A percentile compares a stretch with the other conserved stretches of the same genome.
phyloP scores from a whole-genome alignment of 805 yeast genomes.

The Citeromyces nyonsensis region DNA sequence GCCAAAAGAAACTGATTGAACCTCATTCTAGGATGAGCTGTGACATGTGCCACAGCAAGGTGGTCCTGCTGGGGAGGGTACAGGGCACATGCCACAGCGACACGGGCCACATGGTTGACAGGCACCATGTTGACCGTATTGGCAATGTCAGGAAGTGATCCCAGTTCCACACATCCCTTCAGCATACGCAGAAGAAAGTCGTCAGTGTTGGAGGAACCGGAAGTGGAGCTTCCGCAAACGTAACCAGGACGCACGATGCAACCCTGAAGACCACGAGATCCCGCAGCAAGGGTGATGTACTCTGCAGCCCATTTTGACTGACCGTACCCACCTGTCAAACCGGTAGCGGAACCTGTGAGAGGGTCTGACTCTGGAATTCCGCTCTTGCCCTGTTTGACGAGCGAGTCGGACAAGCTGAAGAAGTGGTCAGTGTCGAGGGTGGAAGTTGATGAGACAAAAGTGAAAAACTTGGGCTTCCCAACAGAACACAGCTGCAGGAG shows the following conservation, averaged over 20 bases:
- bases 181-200: slow-evolving; percentile 90
- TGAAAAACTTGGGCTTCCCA: slow-evolving; percentile 75
- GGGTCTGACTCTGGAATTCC: slow-evolving; percentile 81
- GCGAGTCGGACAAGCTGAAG: slow-evolving; percentile 59
- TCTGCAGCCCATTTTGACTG: slow-evolving; percentile 98
- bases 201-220: slow-evolving; percentile 91
- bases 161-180: slow-evolving; percentile 87
- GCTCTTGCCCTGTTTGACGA: slow-evolving; percentile 41
- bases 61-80: slow-evolving; percentile 30
- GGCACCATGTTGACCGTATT: slow-evolving; percentile 94
- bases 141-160: slow-evolving; percentile 69
- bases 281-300: slow-evolving; percentile 76
- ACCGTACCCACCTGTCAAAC: slow-evolving; percentile 88
- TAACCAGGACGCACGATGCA: slow-evolving; percentile 92
- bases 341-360: slow-evolving; percentile 64
- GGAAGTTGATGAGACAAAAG: slow-evolving; percentile 94
- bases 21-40: slow-evolving; percentile 86
- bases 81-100: slow-evolving; percentile 70
- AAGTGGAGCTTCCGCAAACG: slow-evolving; percentile 70
- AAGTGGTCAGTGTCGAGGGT: slow-evolving; percentile 76
- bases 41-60: slow-evolving; percentile 77
- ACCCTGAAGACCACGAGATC: slow-evolving; percentile 75
- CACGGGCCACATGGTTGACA: slow-evolving; percentile 94
- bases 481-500: slow-evolving; percentile 61
- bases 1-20: slow-evolving; percentile 63